Percentiles rank a stretch among this genome's conserved stretches.
Evolutionary conservation across 768 basidiomycete species (phyloP).

Genomic region (Suillus subalutaceus): DNA sequence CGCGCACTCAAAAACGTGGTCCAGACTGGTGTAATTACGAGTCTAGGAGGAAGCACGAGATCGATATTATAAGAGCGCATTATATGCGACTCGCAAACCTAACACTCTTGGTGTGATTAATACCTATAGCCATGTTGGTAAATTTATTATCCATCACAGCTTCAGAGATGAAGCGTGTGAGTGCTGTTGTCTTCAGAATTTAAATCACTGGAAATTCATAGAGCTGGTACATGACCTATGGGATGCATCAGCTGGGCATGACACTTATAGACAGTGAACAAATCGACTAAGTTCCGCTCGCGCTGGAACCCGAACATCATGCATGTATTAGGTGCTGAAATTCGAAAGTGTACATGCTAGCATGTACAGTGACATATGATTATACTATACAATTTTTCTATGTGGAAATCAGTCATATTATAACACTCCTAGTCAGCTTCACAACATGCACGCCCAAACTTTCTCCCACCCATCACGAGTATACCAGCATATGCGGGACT

Average conservation of each 20-base stretch:
- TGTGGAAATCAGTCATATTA: background rate
- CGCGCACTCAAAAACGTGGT: no score
- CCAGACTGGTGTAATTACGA: no score
- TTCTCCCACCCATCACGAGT: slow-evolving; percentile 1
- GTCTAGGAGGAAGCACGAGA: no score
- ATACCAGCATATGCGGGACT: background rate
- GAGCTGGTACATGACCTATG: background rate
- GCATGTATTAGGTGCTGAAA: background rate
- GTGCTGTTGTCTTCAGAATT: background rate
- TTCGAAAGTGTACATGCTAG: background rate
- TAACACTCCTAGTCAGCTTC: background rate
- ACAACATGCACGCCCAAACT: slow-evolving; percentile 5
- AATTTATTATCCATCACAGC: no score
- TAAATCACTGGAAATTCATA: background rate
- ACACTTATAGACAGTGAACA: background rate
- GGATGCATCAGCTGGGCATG: background rate
- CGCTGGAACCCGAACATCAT: background rate
- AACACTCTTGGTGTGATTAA: no score
- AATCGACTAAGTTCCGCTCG: background rate
- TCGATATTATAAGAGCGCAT: no score
- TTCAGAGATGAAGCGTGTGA: no score
- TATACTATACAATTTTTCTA: background rate
- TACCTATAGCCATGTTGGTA: no score
- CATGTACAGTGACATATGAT: background rate
- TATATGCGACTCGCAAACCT: no score